Base-by-base conservation (phyloP, 2,329 filamentous ascomycete species). In the Scopulariopsis brevicaulis region DNA sequence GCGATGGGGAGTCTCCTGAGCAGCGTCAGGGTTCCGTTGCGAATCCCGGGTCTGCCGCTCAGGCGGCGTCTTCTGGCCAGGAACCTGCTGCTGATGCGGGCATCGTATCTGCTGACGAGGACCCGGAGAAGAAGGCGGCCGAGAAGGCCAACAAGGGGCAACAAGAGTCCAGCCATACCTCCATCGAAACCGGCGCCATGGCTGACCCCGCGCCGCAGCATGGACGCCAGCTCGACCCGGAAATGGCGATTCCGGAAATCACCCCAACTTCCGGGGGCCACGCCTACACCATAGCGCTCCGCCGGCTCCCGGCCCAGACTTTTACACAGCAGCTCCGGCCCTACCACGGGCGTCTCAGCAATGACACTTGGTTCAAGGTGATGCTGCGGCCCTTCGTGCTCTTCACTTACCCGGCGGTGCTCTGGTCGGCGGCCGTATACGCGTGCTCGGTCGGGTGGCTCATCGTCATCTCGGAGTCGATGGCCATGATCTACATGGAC, bases 391-490 rank as follows among this genome's bases (percentile, higher is more conserved):
- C 93, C 0, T 90, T 97, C 61, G 83, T 96, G 53, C 79, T 97
- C 1, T 96, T 86, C 64, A 82, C 86, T 1, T 96, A 97, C 66
- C 94, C 94, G 0, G 83, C 89, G 0, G 88, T 97, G 1, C 79
- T 96, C 10, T 97, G 92, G 93, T 93, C 89, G 6, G 77, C 90
- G 0, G 77, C 88, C 0, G 83, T 96, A 4, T 97, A 97, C 68
- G 77, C 91, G 0, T 86, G 94, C 64, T 94, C 91, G 0, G 82
- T 97, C 7, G 93, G 93, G 43, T 97, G 93, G 94, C 79, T 97
- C 32, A 96, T 97, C 63, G 91, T 97, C 51, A 81, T 97, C 1
- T 96, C 91, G 0, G 92, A 97, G 70, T 88, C 87, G 0, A 84
- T 97, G 2, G 82, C 90, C 0, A 78, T 87, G 59, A 87, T 97